Evolutionary conservation across 208 protist genomes (phyloP).

Genomic region (Trichomonas gallinae): DNA sequence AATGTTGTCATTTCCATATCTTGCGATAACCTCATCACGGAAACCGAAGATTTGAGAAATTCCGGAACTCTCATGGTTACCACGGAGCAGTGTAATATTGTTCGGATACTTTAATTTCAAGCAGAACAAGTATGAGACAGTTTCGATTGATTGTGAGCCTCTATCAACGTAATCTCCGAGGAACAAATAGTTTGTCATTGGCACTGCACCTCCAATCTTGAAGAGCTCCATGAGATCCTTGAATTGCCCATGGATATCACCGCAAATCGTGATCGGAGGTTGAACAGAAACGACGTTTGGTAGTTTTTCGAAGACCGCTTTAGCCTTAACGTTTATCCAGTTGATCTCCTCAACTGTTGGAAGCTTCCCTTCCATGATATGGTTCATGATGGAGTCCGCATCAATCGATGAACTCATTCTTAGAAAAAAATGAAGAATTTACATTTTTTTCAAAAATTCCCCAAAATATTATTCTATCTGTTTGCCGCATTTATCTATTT

Average conservation of each 20-base stretch:
- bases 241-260: background rate
- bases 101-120: constrained; percentile 75
- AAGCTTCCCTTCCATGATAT: background rate
- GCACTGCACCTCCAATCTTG: background rate
- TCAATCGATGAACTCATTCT: too few species aligned
- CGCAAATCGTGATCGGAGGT: background rate
- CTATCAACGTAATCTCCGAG: background rate
- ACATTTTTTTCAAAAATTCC: too few species aligned
- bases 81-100: constrained; percentile 78
- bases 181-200: background rate
- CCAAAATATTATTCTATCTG: too few species aligned
- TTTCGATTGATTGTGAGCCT: constrained; percentile 53
- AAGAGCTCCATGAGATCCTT: background rate
- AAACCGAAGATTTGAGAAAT: constrained; percentile 66
- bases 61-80: constrained; percentile 89
- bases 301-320: background rate
- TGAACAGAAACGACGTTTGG: background rate
- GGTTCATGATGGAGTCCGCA: background rate
- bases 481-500: too few species aligned
- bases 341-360: background rate
- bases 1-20: constrained; percentile 50
- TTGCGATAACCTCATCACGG: constrained; percentile 13
- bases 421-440: too few species aligned
- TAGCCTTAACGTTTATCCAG: background rate
- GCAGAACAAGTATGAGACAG: constrained; percentile 66